Base-by-base conservation (phyloP, 129 eudicot genomes). In the Saussurea involucrata region DNA sequence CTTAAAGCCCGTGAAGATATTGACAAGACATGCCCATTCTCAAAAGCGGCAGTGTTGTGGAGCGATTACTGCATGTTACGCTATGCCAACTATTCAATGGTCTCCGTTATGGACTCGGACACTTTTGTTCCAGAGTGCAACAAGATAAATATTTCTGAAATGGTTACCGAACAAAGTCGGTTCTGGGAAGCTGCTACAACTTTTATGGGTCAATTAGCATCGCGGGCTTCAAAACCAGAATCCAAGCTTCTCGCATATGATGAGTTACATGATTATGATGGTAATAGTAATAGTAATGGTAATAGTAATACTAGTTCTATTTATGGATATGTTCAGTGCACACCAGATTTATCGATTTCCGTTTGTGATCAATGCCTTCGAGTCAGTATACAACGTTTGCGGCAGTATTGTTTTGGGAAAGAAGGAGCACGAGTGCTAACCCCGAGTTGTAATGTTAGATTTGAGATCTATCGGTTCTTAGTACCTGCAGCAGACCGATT, bases 261-360 rank as follows among this genome's bases (percentile, higher is more conserved):
- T 10, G 69, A 68, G 12, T 4, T 24, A 24, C 4, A n/a, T n/a
- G n/a, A 3, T 1, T 77, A 77, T 31, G 17, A 36, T 24, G 36
- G 6, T 0, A 6, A 25, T 22, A 17, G 6, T 24, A 57, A 2
- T 33, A n/a, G n/a, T n/a, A n/a, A n/a, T n/a, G n/a, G n/a, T n/a
- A n/a, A n/a, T n/a, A n/a, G n/a, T n/a, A n/a, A n/a, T n/a, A n/a
- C n/a, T n/a, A n/a, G n/a, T n/a, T n/a, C n/a, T n/a, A 18, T 77
- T 33, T 57, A 68, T 68, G 81, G 81, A 17, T 77, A 68, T 24
- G 73, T 66, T 6, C 66, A 76, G 80, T 76, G 80, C 49, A n/a
- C n/a, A n/a, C n/a, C n/a, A n/a, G n/a, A n/a, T n/a, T n/a, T n/a
- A n/a, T n/a, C n/a, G n/a, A n/a, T n/a, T n/a, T n/a, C n/a, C n/a